Percentiles rank a stretch among this genome's conserved stretches.
Evolutionary conservation across 2,329 filamentous ascomycete species (phyloP).

Genomic region (Cercospora zeae-maydis): DNA sequence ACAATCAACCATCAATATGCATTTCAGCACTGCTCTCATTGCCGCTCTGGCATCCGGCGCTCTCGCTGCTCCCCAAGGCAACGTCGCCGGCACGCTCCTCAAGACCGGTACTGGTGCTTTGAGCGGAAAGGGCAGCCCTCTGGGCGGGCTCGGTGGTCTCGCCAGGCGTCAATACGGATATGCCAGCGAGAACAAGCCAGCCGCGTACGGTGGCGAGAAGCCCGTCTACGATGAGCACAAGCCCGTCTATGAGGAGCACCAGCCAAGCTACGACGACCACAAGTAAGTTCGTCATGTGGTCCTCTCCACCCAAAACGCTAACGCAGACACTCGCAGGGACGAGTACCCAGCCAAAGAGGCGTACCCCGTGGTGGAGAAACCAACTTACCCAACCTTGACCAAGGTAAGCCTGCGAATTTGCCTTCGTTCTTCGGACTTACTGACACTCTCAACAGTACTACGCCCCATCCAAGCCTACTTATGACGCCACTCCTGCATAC

Average conservation of each 20-base stretch:
- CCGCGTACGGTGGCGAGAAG: not conserved
- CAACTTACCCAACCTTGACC: not conserved
- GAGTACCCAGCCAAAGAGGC: not conserved
- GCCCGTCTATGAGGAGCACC: not conserved
- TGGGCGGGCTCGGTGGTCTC: not conserved
- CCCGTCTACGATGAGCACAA: not conserved
- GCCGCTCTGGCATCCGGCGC: constrained; percentile 5
- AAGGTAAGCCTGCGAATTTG: not conserved
- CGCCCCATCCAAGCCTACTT: not conserved
- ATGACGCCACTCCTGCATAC: not conserved
- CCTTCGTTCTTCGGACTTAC: not conserved
- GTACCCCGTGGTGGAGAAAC: not conserved
- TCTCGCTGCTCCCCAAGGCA: not conserved
- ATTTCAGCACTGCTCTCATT: constrained; percentile 6
- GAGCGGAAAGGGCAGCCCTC: not conserved
- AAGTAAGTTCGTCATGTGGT: not conserved
- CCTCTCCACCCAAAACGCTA: not conserved
- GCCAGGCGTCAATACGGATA: not conserved
- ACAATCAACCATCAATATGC: not conserved
- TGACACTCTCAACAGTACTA: not conserved
- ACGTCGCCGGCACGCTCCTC: not conserved
- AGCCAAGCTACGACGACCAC: not conserved
- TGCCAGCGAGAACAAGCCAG: not conserved
- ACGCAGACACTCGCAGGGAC: not conserved
- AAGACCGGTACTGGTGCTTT: not conserved